Evolutionary conservation across 768 basidiomycete genomes (phyloP), one percentile per base, ranked within the genome.

Genomic region (Inosperma sp.): DNA sequence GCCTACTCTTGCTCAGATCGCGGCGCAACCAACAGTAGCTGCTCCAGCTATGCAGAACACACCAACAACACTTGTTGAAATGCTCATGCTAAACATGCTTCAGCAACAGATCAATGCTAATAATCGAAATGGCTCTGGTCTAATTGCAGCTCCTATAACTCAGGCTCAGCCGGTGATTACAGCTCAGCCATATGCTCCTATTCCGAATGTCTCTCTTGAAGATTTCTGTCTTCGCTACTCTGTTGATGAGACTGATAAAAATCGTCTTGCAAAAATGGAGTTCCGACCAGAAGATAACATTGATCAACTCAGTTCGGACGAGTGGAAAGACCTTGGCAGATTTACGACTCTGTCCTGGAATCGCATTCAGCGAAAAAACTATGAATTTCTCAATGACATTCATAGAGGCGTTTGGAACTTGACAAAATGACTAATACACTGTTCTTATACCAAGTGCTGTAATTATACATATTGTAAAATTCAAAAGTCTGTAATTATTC

Each of bases 231-330:
- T 36, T 26, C 45, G 27, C 26, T 48, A 53, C 21, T 12, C 7
- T 7, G 16, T 53, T 25, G 37, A 53, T 30, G 37, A 26, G 14
- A n/a, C 26, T 7, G 52, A 54, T 43, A 35, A 26, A 23, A 39
- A 33, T 42, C 48, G 27, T 19, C 52, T 54, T 16, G 46, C 30
- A 23, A 49, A 49, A 30, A 48, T 53, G 22, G 48, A 42, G 27
- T 48, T 49, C n/a, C 48, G 33, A 29, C 46, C 48, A 14, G 52
- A 47, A 16, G 48, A 53, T 42, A 19, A 49, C 16, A 41, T 53
- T 21, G 48, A 53, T 22, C 25, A 48, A 7, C 52, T 53, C 22
- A 19, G 33, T 13, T 5, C 26, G 7, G 46, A 27, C n/a, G 36
- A 48, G 23, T 53, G 48, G 47, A 37, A 43, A 25, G 21, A 16